phyloP scores from a whole-genome alignment of 306 rosid species.

The Lotus japonicus region DNA sequence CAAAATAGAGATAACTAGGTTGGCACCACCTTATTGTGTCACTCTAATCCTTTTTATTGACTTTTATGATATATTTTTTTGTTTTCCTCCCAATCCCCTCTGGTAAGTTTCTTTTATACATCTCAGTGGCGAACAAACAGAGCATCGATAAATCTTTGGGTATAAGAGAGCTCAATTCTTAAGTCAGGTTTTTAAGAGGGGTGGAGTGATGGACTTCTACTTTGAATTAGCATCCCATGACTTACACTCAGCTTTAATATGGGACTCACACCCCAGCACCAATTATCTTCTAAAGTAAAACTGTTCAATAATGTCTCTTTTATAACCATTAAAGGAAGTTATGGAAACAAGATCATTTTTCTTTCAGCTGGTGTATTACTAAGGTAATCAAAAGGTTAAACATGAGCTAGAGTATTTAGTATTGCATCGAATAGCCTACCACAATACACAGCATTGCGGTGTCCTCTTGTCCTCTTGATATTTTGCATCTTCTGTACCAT shows the following conservation, averaged over 20 bases:
- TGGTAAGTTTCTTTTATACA: background rate
- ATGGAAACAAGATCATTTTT: background rate
- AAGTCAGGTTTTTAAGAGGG: background rate
- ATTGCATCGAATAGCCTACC: slow-evolving; percentile 49
- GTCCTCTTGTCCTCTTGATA: slow-evolving; percentile 85
- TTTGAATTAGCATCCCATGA: background rate
- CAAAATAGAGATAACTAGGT: background rate
- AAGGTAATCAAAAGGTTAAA: slow-evolving; percentile 20
- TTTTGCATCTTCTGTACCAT: slow-evolving; percentile 95
- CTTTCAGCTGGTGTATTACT: background rate
- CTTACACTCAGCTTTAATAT: background rate
- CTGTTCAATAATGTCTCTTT: background rate
- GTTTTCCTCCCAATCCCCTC: background rate
- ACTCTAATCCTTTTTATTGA: background rate
- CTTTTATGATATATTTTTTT: background rate
- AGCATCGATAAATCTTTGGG: background rate
- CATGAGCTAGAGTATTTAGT: slow-evolving; percentile 2
- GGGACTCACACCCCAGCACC: background rate
- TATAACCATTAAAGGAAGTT: background rate
- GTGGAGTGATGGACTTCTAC: background rate
- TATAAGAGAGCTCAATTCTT: background rate
- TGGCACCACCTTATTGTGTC: background rate
- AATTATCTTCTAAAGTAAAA: background rate
- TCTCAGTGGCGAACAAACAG: background rate
- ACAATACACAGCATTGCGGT: slow-evolving; percentile 96